Evolutionary conservation across 495 filamentous ascomycete genomes (phyloP).

Genomic region (Evernia prunastri): DNA sequence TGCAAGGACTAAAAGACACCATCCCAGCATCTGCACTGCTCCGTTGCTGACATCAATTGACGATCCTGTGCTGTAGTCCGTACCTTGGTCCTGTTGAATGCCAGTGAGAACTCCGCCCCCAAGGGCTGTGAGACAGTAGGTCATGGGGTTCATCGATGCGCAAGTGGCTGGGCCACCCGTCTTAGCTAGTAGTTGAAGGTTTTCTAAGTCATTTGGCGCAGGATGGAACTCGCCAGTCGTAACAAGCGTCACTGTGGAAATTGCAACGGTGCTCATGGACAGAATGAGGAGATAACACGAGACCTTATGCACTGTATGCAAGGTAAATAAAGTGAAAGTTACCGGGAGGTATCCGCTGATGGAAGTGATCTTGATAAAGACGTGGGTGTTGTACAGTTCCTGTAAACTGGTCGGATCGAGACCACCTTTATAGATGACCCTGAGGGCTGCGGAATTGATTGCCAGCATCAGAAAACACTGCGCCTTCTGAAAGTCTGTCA

Average conservation of each 20-base stretch:
- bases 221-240: constrained; percentile 12
- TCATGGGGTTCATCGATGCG: neutral
- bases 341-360: constrained; percentile 22
- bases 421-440: constrained; percentile 12
- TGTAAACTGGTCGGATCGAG: constrained; percentile 19
- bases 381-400: constrained; percentile 20
- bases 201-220: neutral
- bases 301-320: constrained; percentile 19
- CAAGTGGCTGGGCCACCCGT: constrained; percentile 10
- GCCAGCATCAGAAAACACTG: constrained; percentile 28
- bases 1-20: too few species aligned
- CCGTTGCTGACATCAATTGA: too few species aligned
- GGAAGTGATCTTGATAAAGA: constrained; percentile 19
- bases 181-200: neutral
- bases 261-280: constrained; percentile 10
- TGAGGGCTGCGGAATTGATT: constrained; percentile 23
- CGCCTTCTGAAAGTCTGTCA: too few species aligned
- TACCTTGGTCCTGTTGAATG: too few species aligned
- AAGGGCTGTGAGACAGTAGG: constrained; percentile 5
- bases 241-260: constrained; percentile 21
- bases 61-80: too few species aligned
- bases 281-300: constrained; percentile 25
- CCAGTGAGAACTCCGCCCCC: neutral
- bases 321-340: constrained; percentile 23
- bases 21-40: too few species aligned